Evolutionary conservation across 805 yeast genomes (phyloP).

Genomic region (Lipomyces mesembrius): DNA sequence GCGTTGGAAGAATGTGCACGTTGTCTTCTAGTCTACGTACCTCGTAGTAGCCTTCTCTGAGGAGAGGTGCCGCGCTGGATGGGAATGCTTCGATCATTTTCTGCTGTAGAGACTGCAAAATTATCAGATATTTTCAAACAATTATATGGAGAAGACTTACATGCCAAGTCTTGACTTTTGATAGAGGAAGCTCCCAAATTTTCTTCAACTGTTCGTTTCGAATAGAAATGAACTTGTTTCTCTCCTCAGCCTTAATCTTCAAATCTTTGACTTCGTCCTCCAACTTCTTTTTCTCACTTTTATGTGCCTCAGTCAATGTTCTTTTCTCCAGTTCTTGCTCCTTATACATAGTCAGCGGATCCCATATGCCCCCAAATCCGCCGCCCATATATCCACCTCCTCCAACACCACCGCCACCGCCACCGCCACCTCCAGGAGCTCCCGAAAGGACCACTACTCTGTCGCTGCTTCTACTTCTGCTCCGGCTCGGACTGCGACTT

Average conservation of each 20-base stretch:
- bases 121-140: not conserved
- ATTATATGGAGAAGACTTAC: constrained; percentile 7
- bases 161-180: constrained; percentile 21
- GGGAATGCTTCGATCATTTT: constrained; percentile 16
- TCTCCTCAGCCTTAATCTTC: constrained; percentile 5
- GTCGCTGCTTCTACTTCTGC: constrained; percentile 9
- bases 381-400: constrained; percentile 1
- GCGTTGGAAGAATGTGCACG: constrained; percentile 16
- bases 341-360: not conserved
- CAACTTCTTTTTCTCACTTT: constrained; percentile 10
- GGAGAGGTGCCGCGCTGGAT: not conserved
- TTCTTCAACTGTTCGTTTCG: constrained; percentile 16
- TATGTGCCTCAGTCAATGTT: constrained; percentile 6
- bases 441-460: constrained; percentile 8
- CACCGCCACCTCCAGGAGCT: constrained; percentile 12
- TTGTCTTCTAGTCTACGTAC: constrained; percentile 19
- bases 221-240: constrained; percentile 11
- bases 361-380: not conserved
- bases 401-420: not conserved
- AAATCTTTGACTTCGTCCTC: constrained; percentile 20
- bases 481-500: constrained; percentile 1
- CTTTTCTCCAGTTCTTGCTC: constrained; percentile 8
- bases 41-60: constrained; percentile 19
- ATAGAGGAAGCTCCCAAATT: constrained; percentile 28
- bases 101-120: constrained; percentile 4